These are phyloP conservation scores for Ophiocordyceps robertsii DNA, from an alignment of 2,329 filamentous ascomycete species.

Conservation along the genomic window DNA sequence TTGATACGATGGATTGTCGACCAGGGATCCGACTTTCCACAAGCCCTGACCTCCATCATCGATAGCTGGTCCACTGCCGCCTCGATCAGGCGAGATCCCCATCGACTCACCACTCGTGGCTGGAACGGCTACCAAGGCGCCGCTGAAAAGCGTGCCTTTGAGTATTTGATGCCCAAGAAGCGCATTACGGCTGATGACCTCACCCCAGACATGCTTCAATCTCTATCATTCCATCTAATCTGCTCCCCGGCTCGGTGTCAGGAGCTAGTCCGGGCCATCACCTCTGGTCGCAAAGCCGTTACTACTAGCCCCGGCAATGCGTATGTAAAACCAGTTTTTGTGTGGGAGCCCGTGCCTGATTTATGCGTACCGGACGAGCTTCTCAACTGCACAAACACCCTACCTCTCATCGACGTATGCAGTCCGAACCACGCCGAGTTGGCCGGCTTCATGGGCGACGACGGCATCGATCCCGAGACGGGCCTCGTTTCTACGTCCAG, in stretches of 20 bases:
- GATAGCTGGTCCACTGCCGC: slow-evolving; percentile 64
- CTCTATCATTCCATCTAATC: slow-evolving; percentile 76
- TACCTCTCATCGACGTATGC: slow-evolving; percentile 48
- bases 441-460: slow-evolving; percentile 65
- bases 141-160: slow-evolving; percentile 61
- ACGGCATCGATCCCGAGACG: slow-evolving; percentile 37
- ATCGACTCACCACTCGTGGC: slow-evolving; percentile 69
- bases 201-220: slow-evolving; percentile 48
- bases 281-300: slow-evolving; percentile 38
- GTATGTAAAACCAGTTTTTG: slow-evolving; percentile 53
- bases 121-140: slow-evolving; percentile 80
- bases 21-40: slow-evolving; percentile 75
- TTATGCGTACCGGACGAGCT: slow-evolving; percentile 61
- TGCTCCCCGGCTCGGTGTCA: slow-evolving; percentile 70
- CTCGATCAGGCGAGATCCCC: slow-evolving; percentile 49
- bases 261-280: slow-evolving; percentile 59
- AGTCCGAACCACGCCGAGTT: slow-evolving; percentile 82
- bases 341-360: slow-evolving; percentile 95
- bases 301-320: slow-evolving; percentile 10
- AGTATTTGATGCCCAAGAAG: slow-evolving; percentile 76
- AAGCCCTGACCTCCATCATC: slow-evolving; percentile 48
- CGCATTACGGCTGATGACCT: slow-evolving; percentile 65
- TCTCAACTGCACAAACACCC: slow-evolving; percentile 48
- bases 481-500: slow-evolving; percentile 37
- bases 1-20: slow-evolving; percentile 86